Evolutionary conservation across 2,329 filamentous ascomycete species (phyloP).

Genomic region (Xenoacremonium recifei): DNA sequence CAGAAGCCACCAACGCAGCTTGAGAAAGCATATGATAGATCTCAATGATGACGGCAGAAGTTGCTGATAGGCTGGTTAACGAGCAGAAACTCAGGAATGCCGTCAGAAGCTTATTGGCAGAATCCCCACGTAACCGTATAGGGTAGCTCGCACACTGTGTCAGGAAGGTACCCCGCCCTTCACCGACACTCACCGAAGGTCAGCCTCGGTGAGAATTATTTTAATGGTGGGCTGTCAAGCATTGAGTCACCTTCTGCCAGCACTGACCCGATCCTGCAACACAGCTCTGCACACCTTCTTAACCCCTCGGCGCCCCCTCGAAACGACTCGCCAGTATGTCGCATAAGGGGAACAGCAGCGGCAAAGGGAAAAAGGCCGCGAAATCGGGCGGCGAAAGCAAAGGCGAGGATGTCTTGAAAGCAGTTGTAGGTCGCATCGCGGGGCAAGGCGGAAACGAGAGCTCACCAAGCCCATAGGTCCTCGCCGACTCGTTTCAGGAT

Average conservation of each 20-base stretch:
- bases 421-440: slow-evolving; percentile 45
- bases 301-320: slow-evolving; percentile 12
- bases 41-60: too few species aligned
- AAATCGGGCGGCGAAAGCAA: slow-evolving; percentile 53
- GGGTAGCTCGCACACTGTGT: slow-evolving; percentile 5
- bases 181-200: slow-evolving; percentile 12
- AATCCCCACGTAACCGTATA: neutral
- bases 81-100: slow-evolving; percentile 22
- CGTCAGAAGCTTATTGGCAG: slow-evolving; percentile 13
- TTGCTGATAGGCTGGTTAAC: too few species aligned
- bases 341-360: slow-evolving; percentile 41
- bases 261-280: neutral
- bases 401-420: slow-evolving; percentile 58
- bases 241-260: slow-evolving; percentile 30
- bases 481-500: slow-evolving; percentile 93
- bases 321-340: slow-evolving; percentile 39
- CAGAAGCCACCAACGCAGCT: too few species aligned
- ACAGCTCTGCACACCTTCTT: slow-evolving; percentile 8
- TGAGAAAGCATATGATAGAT: too few species aligned
- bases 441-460: slow-evolving; percentile 21
- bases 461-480: slow-evolving; percentile 54
- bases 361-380: slow-evolving; percentile 53
- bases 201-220: slow-evolving; percentile 23
- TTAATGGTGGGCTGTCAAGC: slow-evolving; percentile 9
- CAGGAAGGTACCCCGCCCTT: slow-evolving; percentile 6